A percentile compares a stretch with the other conserved stretches of the same genome.
phyloP scores from a whole-genome alignment of 345 rosid genomes.

The Reutealis trisperma region DNA sequence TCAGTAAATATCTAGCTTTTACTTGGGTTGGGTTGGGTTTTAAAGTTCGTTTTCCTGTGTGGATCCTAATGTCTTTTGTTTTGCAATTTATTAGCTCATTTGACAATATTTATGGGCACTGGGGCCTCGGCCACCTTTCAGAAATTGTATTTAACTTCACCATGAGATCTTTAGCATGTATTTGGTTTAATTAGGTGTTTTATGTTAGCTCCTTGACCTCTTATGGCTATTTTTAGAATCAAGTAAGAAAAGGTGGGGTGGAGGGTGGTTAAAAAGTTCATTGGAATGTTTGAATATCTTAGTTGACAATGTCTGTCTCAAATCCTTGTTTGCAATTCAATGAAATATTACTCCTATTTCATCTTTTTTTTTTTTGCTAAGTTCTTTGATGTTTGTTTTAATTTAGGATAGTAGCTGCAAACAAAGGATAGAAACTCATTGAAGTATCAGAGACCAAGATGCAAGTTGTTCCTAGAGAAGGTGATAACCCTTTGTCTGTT shows the following conservation, averaged over 20 bases:
- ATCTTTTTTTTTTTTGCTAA: not conserved
- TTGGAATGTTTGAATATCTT: not conserved
- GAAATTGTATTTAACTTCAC: not conserved
- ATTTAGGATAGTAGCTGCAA: not conserved
- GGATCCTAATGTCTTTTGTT: not conserved
- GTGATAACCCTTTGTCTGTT: slow-evolving; percentile 58
- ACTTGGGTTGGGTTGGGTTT: not conserved
- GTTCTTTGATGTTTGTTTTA: not conserved
- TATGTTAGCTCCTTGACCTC: not conserved
- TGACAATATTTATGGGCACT: not conserved
- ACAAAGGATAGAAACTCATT: not conserved
- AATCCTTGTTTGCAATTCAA: not conserved
- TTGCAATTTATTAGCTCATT: not conserved
- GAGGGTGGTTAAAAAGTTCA: not conserved
- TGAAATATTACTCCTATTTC: not conserved
- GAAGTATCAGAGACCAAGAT: slow-evolving; percentile 5
- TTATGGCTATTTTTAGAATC: not conserved
- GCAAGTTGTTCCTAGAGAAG: slow-evolving; percentile 33
- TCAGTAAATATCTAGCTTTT: not conserved
- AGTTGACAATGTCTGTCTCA: slow-evolving; percentile 1
- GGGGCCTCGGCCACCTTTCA: not conserved
- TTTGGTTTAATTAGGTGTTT: not conserved
- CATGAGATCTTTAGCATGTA: not conserved
- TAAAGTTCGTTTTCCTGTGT: not conserved
- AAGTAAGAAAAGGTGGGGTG: not conserved